Percentiles rank a stretch among this genome's conserved stretches.
phyloP scores from a whole-genome alignment of 257 asterid genomes.

The Penstemon barbatus region DNA sequence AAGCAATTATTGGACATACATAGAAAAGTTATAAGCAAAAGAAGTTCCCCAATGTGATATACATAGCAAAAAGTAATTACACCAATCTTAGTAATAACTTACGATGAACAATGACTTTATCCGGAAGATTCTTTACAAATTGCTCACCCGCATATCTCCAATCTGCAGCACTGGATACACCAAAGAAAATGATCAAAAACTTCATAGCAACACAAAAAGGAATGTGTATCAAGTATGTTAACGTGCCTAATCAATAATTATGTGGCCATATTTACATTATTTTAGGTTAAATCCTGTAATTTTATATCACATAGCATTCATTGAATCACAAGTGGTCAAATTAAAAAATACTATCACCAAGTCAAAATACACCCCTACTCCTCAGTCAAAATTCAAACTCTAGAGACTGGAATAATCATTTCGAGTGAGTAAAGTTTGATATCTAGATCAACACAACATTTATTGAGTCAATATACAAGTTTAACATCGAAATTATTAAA shows the following conservation, averaged over 20 bases:
- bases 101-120: constrained; percentile 83
- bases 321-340: background rate
- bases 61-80: background rate
- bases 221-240: background rate
- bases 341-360: background rate
- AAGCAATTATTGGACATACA: constrained; percentile 1
- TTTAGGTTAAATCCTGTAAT: background rate
- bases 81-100: constrained; percentile 37
- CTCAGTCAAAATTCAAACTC: background rate
- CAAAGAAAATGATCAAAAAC: constrained; percentile 26
- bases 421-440: background rate
- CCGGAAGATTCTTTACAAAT: constrained; percentile 82
- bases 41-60: background rate
- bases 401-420: background rate
- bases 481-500: background rate
- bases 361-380: background rate
- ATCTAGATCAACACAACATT: constrained; percentile 5
- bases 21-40: constrained; percentile 1
- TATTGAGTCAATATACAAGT: too few relatives aligned
- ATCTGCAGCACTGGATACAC: constrained; percentile 68
- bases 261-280: background rate
- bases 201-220: constrained; percentile 7
- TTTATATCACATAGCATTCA: background rate
- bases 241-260: constrained; percentile 1
- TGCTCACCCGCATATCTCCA: constrained; percentile 92